Percentiles rank a stretch among this genome's conserved stretches.
Conservation (phyloP, 352 stramenopile genomes). For the Labyrinthula sp. region DNA sequence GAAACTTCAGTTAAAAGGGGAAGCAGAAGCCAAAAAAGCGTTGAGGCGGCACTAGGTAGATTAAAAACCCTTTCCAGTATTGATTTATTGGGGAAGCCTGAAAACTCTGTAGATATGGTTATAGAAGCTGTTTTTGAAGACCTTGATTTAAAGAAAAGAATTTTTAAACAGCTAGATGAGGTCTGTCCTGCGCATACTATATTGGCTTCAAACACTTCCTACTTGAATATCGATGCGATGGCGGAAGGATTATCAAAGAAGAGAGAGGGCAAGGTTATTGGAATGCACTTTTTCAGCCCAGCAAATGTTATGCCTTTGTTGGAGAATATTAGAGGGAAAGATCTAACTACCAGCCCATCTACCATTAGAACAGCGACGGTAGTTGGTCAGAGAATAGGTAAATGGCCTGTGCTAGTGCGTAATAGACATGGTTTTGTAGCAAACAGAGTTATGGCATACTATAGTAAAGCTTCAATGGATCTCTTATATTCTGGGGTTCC, state of each 20-base stretch:
- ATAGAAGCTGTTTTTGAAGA: slow-evolving; percentile 92
- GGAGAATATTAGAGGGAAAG: slow-evolving; percentile 47
- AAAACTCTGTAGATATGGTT: slow-evolving; percentile 67
- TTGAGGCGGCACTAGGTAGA: slow-evolving; percentile 3
- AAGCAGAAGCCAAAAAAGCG: slow-evolving; percentile 40
- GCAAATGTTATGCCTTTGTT: slow-evolving; percentile 59
- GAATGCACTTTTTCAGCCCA: slow-evolving; percentile 65
- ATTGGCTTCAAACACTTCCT: slow-evolving; percentile 28
- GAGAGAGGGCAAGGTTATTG: slow-evolving; percentile 35
- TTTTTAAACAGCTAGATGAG: slow-evolving; percentile 27
- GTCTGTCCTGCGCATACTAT: slow-evolving; percentile 9
- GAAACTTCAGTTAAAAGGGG: slow-evolving; percentile 36
- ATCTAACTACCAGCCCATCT: slow-evolving; percentile 38
- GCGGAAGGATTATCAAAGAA: slow-evolving; percentile 18
- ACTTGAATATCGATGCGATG: slow-evolving; percentile 26
- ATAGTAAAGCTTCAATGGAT: slow-evolving; percentile 44
- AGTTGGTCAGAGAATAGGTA: slow-evolving; percentile 48
- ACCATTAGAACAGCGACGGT: slow-evolving; percentile 43
- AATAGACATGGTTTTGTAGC: slow-evolving; percentile 67
- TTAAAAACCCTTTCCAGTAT: slow-evolving; percentile 15
- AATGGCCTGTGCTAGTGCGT: slow-evolving; percentile 54
- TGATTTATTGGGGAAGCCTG: slow-evolving; percentile 42
- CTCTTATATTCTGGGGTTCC: slow-evolving; percentile 30
- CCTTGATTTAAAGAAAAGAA: slow-evolving; percentile 70
- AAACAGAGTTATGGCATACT: slow-evolving; percentile 55